These are phyloP conservation scores for Staphylotrichum longicolle DNA, from an alignment of 495 filamentous ascomycete species.

Conservation along the genomic window DNA sequence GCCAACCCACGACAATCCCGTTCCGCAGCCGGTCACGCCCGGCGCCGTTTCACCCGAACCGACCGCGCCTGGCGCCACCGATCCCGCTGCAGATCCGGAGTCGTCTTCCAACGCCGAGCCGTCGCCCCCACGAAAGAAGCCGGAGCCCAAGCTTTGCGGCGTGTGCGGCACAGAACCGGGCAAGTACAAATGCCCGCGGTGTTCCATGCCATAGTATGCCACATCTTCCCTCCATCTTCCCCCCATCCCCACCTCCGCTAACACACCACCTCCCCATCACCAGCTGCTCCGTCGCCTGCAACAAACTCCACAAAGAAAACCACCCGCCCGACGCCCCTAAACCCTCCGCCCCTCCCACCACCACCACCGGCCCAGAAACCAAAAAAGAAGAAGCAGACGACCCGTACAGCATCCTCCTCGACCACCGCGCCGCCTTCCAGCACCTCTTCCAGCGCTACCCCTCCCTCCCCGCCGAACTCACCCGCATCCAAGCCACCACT, in stretches of 20 bases:
- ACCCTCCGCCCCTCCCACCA: slow-evolving; percentile 6
- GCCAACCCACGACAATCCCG: background rate
- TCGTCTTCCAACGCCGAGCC: slow-evolving; percentile 5
- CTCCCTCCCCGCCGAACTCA: slow-evolving; percentile 48
- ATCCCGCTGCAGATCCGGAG: slow-evolving; percentile 10
- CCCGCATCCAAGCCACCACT: slow-evolving; percentile 53
- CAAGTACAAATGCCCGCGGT: slow-evolving; percentile 67
- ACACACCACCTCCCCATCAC: background rate
- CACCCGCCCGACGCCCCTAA: slow-evolving; percentile 32
- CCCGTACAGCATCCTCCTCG: slow-evolving; percentile 41
- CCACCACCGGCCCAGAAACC: slow-evolving; percentile 5
- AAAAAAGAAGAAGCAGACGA: slow-evolving; percentile 21
- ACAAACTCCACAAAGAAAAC: slow-evolving; percentile 58
- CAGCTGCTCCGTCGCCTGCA: slow-evolving; percentile 71
- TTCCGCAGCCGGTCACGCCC: background rate
- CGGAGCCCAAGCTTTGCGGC: slow-evolving; percentile 44
- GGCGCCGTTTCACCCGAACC: slow-evolving; percentile 11
- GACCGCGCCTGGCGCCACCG: slow-evolving; percentile 13
- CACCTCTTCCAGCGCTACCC: slow-evolving; percentile 54
- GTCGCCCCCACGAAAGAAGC: slow-evolving; percentile 14
- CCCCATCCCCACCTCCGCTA: background rate
- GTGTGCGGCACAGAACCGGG: slow-evolving; percentile 56
- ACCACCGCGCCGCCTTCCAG: slow-evolving; percentile 46
- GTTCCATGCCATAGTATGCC: slow-evolving; percentile 59
- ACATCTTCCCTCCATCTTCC: background rate